Conservation (phyloP, 208 protist species). For the Leishmania tarentolae region DNA sequence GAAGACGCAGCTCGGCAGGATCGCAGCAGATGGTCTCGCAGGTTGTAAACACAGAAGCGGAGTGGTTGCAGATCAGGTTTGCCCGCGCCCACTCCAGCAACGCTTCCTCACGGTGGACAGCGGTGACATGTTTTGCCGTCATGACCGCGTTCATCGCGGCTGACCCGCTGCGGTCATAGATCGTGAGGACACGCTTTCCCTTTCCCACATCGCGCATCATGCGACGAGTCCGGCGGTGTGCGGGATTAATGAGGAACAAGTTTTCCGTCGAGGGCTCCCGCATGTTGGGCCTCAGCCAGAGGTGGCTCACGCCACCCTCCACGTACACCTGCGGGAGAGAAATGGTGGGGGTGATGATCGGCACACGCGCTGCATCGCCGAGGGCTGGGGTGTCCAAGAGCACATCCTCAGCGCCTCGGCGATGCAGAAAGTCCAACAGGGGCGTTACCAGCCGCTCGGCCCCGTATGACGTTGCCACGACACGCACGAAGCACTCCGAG, state of each 20-base stretch:
- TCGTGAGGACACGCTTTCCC: slow-evolving; percentile 72
- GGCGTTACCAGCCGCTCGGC: slow-evolving; percentile 80
- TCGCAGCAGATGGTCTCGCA: slow-evolving; percentile 55
- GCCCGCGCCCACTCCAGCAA: slow-evolving; percentile 61
- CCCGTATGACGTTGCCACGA: slow-evolving; percentile 71
- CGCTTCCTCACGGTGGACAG: slow-evolving; percentile 49
- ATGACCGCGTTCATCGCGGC: slow-evolving; percentile 78
- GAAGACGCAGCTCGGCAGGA: slow-evolving; percentile 43
- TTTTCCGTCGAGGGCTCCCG: slow-evolving; percentile 47
- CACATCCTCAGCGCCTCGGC: slow-evolving; percentile 69
- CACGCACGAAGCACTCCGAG: slow-evolving; percentile 70
- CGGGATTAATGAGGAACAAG: slow-evolving; percentile 62
- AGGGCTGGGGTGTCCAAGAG: slow-evolving; percentile 75
- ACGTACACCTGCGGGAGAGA: slow-evolving; percentile 55
- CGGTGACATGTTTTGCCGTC: slow-evolving; percentile 73
- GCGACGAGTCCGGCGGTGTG: slow-evolving; percentile 62
- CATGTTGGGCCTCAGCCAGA: slow-evolving; percentile 61
- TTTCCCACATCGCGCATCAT: slow-evolving; percentile 68
- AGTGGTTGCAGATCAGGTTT: slow-evolving; percentile 80
- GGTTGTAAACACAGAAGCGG: slow-evolving; percentile 48
- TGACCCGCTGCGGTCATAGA: slow-evolving; percentile 76
- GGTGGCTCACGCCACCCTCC: slow-evolving; percentile 70
- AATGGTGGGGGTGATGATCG: slow-evolving; percentile 53
- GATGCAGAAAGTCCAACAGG: slow-evolving; percentile 67
- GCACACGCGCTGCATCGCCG: slow-evolving; percentile 47